These are phyloP conservation scores for Neurospora sp. DNA, from an alignment of 2,329 filamentous ascomycete genomes.

Conservation along the genomic window DNA sequence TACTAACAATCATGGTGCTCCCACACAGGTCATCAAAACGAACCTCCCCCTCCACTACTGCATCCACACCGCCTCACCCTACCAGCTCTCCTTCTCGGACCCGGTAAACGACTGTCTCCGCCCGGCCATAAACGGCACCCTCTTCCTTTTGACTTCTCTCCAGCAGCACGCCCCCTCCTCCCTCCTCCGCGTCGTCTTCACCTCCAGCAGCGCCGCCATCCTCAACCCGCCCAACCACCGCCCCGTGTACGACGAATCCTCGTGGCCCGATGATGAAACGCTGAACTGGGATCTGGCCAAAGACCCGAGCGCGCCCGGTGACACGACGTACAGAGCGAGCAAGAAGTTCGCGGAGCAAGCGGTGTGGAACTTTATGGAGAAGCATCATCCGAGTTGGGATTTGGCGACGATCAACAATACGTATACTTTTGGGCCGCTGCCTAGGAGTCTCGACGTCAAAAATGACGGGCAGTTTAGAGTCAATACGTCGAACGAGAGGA, in stretches of 20 bases:
- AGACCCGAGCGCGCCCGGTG: constrained; percentile 11
- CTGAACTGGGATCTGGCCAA: constrained; percentile 27
- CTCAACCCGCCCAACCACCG: constrained; percentile 27
- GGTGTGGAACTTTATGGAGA: constrained; percentile 53
- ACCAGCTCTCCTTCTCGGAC: constrained; percentile 54
- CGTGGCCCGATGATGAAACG: constrained; percentile 23
- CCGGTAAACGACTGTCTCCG: constrained; percentile 38
- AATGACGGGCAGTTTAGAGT: constrained; percentile 32
- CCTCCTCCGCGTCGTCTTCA: constrained; percentile 54
- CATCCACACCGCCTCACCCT: constrained; percentile 65
- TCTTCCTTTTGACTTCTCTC: constrained; percentile 35
- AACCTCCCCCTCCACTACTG: constrained; percentile 57
- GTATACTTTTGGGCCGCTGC: constrained; percentile 52
- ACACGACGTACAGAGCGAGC: constrained; percentile 26
- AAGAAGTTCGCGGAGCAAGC: constrained; percentile 56
- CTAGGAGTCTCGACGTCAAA: constrained; percentile 52
- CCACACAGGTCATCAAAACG: constrained; percentile 26
- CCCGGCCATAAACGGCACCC: constrained; percentile 42
- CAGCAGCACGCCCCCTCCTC: constrained; percentile 31
- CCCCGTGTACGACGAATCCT: constrained; percentile 29
- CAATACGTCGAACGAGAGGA: constrained; percentile 62
- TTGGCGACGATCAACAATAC: constrained; percentile 53
- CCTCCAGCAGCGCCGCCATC: constrained; percentile 37
- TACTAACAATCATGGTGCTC: not conserved
- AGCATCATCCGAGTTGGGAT: constrained; percentile 47